These are phyloP conservation scores for Coemansia furcata DNA, from an alignment of 192 early-diverging fungal genomes.

Conservation along the genomic window DNA sequence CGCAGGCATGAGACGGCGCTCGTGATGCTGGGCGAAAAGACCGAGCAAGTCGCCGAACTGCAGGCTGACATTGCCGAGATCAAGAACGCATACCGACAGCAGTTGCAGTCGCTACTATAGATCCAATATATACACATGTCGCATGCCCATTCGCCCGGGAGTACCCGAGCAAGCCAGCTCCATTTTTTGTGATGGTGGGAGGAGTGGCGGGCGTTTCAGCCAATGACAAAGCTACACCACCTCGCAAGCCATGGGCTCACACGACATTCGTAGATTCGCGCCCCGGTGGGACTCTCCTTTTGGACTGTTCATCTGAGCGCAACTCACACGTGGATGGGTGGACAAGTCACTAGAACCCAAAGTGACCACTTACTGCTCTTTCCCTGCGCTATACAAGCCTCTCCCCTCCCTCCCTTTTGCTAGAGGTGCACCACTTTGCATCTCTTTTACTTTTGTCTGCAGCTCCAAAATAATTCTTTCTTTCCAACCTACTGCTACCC, in stretches of 20 bases:
- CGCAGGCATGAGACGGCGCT: slow-evolving; percentile 64
- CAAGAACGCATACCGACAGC: slow-evolving; percentile 68
- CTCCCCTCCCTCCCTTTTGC: background rate
- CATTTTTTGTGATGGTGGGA: background rate
- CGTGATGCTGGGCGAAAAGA: slow-evolving; percentile 86
- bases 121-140: slow-evolving; percentile 29
- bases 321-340: background rate
- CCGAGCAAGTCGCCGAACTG: slow-evolving; percentile 81
- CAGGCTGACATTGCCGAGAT: slow-evolving; percentile 75
- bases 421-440: background rate
- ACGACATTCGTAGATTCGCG: background rate
- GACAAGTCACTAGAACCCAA: background rate
- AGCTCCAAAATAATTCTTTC: background rate
- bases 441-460: background rate
- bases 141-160: slow-evolving; percentile 12
- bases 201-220: too few relatives aligned
- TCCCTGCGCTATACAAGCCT: background rate
- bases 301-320: background rate
- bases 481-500: background rate
- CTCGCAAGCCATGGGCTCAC: background rate
- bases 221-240: slow-evolving; percentile 16
- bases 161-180: background rate
- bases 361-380: background rate
- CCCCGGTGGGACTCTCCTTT: background rate
- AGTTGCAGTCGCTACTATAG: slow-evolving; percentile 60